Evolutionary conservation across 2,329 filamentous ascomycete species (phyloP), one percentile per base, ranked within the genome.

Genomic region (Colletotrichum graminicola): DNA sequence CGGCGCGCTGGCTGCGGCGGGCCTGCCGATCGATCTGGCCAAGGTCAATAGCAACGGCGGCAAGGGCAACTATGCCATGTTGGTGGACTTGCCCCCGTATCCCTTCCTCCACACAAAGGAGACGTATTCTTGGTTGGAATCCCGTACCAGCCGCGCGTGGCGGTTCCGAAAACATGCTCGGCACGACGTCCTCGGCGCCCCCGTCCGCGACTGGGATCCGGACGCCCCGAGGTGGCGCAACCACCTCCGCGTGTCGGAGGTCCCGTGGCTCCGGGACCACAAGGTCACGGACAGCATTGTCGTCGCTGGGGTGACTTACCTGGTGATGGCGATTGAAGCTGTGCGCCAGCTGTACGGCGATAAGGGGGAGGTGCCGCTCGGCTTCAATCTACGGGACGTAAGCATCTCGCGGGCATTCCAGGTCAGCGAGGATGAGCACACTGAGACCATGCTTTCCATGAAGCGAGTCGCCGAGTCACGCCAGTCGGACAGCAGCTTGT

Each of bases 211-310:
- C 18, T 60, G 55, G 51, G 52, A 57, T 32, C 49, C 43, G 61
- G n/a, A 57, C 21, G 43, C 59, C 21, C 56, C 71, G n/a, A 63
- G 59, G 5, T 74, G 65, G 66, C 70, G 75, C n/a, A 70, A 74
- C 59, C 39, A 59, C 29, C 39, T 74, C 36, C 73, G 73, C 1
- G 68, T 81, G 2, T 76, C 78, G 7, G 79, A 83, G 49, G 66
- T 82, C 21, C 81, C 86, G 23, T 87, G 86, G 68, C 80, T 84
- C 32, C 76, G 83, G 62, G 83, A 86, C 72, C 85, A 86, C 76
- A 75, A 76, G 34, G 83, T 86, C 75, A 80, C 84, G 66, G 84
- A 79, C 75, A 77, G 82, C 57, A 80, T 80, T 69, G 81, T 84
- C 74, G 81, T 80, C 65, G 79, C 83, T 65, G 80, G 77, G 21